Conservation (phyloP, 108 stramenopile species). For the Chaetoceros tenuissimus region DNA sequence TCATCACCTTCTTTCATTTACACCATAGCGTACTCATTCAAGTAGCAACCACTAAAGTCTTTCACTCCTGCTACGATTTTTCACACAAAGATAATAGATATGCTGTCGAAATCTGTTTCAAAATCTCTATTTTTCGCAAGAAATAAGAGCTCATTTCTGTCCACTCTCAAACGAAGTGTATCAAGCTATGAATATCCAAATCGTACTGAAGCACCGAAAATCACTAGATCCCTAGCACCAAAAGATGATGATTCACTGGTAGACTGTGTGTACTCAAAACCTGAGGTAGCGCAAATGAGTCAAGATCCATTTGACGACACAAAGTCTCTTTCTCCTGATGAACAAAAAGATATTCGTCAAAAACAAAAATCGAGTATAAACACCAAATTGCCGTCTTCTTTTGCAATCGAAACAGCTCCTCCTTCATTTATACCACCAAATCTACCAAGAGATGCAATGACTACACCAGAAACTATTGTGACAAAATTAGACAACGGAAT, state of each 20-base stretch:
- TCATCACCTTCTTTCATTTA: too few species aligned
- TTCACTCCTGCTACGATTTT: too few species aligned
- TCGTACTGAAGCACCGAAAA: constrained; percentile 53
- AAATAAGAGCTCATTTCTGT: too few species aligned
- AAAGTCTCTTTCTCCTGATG: constrained; percentile 7
- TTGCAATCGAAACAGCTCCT: constrained; percentile 23
- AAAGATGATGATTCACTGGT: constrained; percentile 13
- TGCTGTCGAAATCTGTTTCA: too few species aligned
- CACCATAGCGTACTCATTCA: too few species aligned
- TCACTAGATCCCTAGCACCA: constrained; percentile 38
- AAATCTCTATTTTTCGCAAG: too few species aligned
- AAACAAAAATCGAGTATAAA: constrained; percentile 7
- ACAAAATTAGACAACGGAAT: constrained; percentile 81
- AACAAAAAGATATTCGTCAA: constrained; percentile 10
- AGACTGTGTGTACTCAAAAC: not conserved
- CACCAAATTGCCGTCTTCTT: not conserved
- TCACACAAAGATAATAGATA: too few species aligned
- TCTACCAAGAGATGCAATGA: constrained; percentile 25
- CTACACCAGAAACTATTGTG: constrained; percentile 54
- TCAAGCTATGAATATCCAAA: constrained; percentile 60
- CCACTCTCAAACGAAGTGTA: too few species aligned
- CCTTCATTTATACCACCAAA: constrained; percentile 56
- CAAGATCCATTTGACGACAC: constrained; percentile 43
- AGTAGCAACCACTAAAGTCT: too few species aligned
- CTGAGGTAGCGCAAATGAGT: not conserved